A percentile compares a stretch with the other conserved stretches of the same genome.
phyloP scores from a whole-genome alignment of 768 basidiomycete genomes.

The Hygrocybe coccinea region DNA sequence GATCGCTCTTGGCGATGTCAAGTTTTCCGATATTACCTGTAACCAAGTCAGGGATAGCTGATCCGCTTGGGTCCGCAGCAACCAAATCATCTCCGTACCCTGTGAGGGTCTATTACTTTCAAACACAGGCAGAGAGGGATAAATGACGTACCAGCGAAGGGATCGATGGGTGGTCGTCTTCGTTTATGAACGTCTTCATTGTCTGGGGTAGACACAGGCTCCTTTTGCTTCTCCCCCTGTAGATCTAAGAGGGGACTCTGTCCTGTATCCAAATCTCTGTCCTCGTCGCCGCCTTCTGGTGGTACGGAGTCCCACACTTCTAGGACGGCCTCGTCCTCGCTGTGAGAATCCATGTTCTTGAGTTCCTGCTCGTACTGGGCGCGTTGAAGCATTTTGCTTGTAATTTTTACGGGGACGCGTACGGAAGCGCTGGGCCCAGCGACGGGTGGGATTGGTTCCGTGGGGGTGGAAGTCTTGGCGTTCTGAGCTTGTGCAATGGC shows the following conservation, averaged over 20 bases:
- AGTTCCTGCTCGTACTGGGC: constrained; percentile 58
- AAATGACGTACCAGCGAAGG: constrained; percentile 52
- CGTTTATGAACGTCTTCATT: constrained; percentile 34
- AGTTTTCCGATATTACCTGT: not conserved
- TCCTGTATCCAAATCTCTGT: not conserved
- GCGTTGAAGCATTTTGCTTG: constrained; percentile 69
- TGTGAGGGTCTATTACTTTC: not conserved
- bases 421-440: constrained; percentile 35
- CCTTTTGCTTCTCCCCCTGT: constrained; percentile 34
- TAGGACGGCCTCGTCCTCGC: constrained; percentile 39
- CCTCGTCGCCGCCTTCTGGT: constrained; percentile 11
- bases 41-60: not conserved
- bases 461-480: constrained; percentile 19
- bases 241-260: constrained; percentile 23
- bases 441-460: not conserved
- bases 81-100: constrained; percentile 4
- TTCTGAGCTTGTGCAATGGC: constrained; percentile 64
- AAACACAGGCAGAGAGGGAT: not conserved
- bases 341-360: constrained; percentile 44
- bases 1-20: not conserved
- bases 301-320: constrained; percentile 37
- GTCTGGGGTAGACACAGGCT: constrained; percentile 7
- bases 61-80: not conserved
- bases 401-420: constrained; percentile 56
- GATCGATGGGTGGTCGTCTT: constrained; percentile 53